Evolutionary conservation across 2,329 filamentous ascomycete genomes (phyloP), one percentile per base, ranked within the genome.

Genomic region (Scedosporium dehoogii): DNA sequence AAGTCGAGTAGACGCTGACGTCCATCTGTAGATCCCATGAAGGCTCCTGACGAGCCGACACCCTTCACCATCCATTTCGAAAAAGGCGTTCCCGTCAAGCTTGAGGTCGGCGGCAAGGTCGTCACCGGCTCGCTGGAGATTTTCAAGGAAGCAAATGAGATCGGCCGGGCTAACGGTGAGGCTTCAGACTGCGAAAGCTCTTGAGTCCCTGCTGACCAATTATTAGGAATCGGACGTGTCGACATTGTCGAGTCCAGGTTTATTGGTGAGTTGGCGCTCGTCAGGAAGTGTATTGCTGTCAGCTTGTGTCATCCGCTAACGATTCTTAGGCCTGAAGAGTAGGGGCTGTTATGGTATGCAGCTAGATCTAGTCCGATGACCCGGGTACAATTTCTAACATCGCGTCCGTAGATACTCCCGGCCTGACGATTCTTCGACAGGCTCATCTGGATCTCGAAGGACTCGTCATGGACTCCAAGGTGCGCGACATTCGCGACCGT

Each of bases 61-160:
- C 81, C 88, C 71, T 84, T 90, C 75, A 84, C 83, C 51, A 70
- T 90, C 62, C 75, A 80, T 73, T 90, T 90, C 71, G 78, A 85
- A 68, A 83, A 88, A 77, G 87, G 87, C 70, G 74, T 89, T 29
- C 86, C 86, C 29, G 75, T 82, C 70, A 89, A 88, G 79, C 76
- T 89, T 16, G 79, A 80, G 66, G 76, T 77, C n/a, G 76, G 78
- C 56, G 79, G 76, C 41, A 41, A 55, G 27, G 80, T 76, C 33
- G 78, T 81, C 65, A 88, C 86, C 58, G 85, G 85, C 68, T 78
- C 84, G 1, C 77, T 89, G 48, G 83, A 88, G 68, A 76, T 90
- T 61, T 90, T 90, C 77, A 76, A 83, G 62, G 78, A 80, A 25
- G 78, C 83, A 66, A 89, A 89, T 74, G 75, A 81, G 65, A 85